Conservation (phyloP, 176 grass and related monocot species). For the Pontederia crassipes region DNA sequence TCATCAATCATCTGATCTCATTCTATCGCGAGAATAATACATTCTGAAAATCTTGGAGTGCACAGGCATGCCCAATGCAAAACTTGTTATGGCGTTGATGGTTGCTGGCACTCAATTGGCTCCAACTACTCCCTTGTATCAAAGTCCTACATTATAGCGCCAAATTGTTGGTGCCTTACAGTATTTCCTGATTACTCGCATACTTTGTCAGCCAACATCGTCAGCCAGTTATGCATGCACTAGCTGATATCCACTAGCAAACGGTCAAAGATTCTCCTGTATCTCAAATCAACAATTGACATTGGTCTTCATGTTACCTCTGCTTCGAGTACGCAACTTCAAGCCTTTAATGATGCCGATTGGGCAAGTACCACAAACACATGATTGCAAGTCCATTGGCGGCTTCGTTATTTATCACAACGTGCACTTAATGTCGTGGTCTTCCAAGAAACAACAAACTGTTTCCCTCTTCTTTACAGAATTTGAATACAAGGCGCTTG, state of each 20-base stretch:
- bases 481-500: conserved; percentile 1
- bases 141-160: not conserved
- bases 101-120: not conserved
- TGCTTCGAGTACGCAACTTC: not conserved
- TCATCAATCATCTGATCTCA: not conserved
- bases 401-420: not conserved
- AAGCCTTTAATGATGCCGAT: conserved; percentile 5
- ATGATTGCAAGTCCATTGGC: not conserved
- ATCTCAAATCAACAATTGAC: not conserved
- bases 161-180: not conserved
- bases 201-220: not conserved
- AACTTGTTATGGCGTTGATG: not conserved
- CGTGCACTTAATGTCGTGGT: not conserved
- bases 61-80: not conserved
- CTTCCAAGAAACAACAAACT: not conserved
- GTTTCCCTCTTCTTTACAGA: conserved; percentile 1
- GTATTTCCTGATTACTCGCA: not conserved
- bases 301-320: not conserved
- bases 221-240: conserved; percentile 1
- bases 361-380: not conserved
- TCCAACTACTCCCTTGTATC: not conserved
- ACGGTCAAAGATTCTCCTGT: not conserved
- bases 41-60: not conserved
- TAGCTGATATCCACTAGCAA: not conserved
- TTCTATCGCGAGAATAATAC: not conserved